Evolutionary conservation across 192 early-diverging fungal genomes (phyloP), one percentile per base, ranked within the genome.

Genomic region (Coemansia guatemalensis): DNA sequence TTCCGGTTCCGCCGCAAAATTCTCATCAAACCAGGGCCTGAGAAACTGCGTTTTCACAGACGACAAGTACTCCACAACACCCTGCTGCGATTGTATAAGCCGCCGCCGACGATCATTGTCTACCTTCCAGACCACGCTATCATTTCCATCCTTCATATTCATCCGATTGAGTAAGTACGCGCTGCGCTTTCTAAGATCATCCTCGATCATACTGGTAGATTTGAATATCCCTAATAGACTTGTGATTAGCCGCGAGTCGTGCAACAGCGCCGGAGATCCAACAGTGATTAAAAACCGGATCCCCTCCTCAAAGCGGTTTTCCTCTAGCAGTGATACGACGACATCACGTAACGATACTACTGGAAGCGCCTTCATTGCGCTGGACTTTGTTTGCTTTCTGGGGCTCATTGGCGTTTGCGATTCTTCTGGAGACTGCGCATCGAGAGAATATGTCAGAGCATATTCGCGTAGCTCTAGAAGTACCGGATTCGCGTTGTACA

Each of bases 391-490:
- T n/a, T 25, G 48, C 62, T 48, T 61, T 4, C 53, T 39, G 29
- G 47, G 54, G 24, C 63, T 41, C 49, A 23, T 62, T 21, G 44
- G 48, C 48, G 54, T 32, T 14, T 48, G 20, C 21, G 25, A 1
- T 27, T 23, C 11, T 55, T 8, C 52, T 9, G 12, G 0, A 12
- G 53, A 9, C 47, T 49, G 59, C n/a, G 35, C 21, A 14, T 53
- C 44, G 1, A 66, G 26, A 1, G 60, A 4, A 26, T 71, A 41
- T 17, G 20, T 57, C 17, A 71, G 44, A 0, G 62, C 69, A 47
- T 71, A 81, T 52, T 81, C 78, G 25, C 78, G 72, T 7, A 68
- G 25, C 29, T 81, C 78, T 5, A 74, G 26, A 25, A 60, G 29
- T 4, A 26, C 48, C 5, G 68, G 60, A 3, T 52, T 61, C 18